A percentile compares a stretch with the other conserved stretches of the same genome.
These are phyloP conservation scores for Corylus americana DNA, from an alignment of 306 rosid genomes.

Conservation along the genomic window DNA sequence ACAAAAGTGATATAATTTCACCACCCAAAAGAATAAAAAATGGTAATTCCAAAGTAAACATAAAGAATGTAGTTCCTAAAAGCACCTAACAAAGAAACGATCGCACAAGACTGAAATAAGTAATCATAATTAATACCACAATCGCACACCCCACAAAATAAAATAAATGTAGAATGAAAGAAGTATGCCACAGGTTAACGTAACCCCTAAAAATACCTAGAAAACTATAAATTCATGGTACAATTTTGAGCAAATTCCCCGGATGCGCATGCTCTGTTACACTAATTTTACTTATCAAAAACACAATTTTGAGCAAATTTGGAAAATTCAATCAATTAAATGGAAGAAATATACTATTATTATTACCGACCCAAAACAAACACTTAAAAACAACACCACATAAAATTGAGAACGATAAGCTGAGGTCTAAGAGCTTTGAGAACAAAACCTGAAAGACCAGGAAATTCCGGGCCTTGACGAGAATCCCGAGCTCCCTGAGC, in stretches of 20 bases:
- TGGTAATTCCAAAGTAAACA: no score
- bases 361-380: background rate
- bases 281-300: no score
- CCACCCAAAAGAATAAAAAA: no score
- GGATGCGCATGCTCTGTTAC: no score
- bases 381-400: background rate
- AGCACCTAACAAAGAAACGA: no score
- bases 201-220: background rate
- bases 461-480: conserved; percentile 96
- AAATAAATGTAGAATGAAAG: background rate
- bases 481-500: conserved; percentile 83
- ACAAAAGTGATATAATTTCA: no score
- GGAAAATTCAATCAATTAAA: background rate
- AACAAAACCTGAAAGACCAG: conserved; percentile 89
- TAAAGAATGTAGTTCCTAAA: no score
- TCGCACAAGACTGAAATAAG: no score
- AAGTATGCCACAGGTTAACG: no score
- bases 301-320: background rate
- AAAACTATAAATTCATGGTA: background rate
- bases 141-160: no score
- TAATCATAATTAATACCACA: no score
- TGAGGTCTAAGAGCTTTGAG: background rate
- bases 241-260: background rate
- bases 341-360: background rate
- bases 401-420: background rate